Evolutionary conservation across 2,329 filamentous ascomycete species (phyloP).

Genomic region (Xylaria digitata): DNA sequence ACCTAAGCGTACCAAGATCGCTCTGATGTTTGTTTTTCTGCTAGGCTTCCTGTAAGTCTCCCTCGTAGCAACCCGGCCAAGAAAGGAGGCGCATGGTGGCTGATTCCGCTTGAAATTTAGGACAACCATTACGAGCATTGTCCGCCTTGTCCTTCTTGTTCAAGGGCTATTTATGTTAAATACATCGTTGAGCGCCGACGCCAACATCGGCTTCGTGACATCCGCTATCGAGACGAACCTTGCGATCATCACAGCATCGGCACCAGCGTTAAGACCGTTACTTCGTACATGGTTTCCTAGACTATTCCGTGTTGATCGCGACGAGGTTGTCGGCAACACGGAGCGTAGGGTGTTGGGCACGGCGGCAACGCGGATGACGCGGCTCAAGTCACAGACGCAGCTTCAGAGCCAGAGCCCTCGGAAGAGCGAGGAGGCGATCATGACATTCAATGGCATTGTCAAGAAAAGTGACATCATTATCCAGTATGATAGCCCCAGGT

Average conservation of each 20-base stretch:
- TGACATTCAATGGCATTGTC: conserved; percentile 33
- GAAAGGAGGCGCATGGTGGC: background rate
- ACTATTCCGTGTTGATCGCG: conserved; percentile 41
- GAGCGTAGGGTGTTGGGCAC: conserved; percentile 35
- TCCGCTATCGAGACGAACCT: conserved; percentile 56
- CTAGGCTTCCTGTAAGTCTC: conserved; percentile 49
- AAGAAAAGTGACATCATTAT: conserved; percentile 30
- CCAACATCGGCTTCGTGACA: conserved; percentile 52
- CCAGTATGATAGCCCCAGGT: conserved; percentile 18
- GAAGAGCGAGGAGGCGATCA: conserved; percentile 35
- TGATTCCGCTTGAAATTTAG: conserved; percentile 37
- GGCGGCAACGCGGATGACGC: conserved; percentile 35
- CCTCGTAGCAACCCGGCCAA: background rate
- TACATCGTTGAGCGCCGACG: conserved; percentile 44
- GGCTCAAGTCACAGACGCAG: conserved; percentile 37
- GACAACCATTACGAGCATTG: conserved; percentile 52
- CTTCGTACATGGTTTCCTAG: conserved; percentile 52
- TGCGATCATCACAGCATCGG: conserved; percentile 57
- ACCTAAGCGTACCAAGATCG: conserved; percentile 52
- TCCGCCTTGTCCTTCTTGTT: conserved; percentile 51
- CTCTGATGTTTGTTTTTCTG: conserved; percentile 55
- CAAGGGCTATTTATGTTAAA: conserved; percentile 49
- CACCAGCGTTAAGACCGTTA: conserved; percentile 55
- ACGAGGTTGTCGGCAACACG: conserved; percentile 41
- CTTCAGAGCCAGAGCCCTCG: conserved; percentile 36